Percentiles rank a stretch among this genome's conserved stretches.
These are phyloP conservation scores for Debaryomyces prosopidis DNA, from an alignment of 805 yeast genomes.

Conservation along the genomic window DNA sequence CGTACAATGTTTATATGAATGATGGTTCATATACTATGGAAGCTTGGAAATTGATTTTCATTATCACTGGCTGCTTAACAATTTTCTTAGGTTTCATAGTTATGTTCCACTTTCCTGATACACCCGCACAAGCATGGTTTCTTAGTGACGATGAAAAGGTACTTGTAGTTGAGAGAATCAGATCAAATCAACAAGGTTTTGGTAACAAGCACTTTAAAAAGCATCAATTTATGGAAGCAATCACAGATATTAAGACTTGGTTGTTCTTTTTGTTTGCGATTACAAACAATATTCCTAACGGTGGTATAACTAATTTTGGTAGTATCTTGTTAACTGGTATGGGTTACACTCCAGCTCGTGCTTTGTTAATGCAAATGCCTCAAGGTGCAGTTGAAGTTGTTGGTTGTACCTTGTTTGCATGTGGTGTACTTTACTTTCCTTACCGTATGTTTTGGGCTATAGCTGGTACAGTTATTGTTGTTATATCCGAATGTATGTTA, in stretches of 20 bases:
- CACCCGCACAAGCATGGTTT: constrained; percentile 39
- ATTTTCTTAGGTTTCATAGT: constrained; percentile 49
- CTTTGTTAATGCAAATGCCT: constrained; percentile 38
- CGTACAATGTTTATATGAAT: constrained; percentile 50
- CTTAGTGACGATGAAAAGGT: constrained; percentile 33
- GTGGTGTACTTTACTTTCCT: constrained; percentile 9
- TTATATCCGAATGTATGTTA: constrained; percentile 29
- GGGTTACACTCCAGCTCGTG: constrained; percentile 16
- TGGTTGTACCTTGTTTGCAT: constrained; percentile 18
- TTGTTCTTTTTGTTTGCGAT: constrained; percentile 27
- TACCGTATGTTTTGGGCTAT: constrained; percentile 29
- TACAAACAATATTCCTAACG: constrained; percentile 34
- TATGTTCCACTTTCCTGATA: constrained; percentile 43
- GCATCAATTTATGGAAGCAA: constrained; percentile 37
- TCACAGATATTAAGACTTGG: constrained; percentile 38
- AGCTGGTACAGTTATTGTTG: constrained; percentile 16
- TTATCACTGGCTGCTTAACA: constrained; percentile 62
- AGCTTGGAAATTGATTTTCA: constrained; percentile 62
- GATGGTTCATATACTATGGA: constrained; percentile 39
- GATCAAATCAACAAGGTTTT: constrained; percentile 41
- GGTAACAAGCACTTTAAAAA: constrained; percentile 39
- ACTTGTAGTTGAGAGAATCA: constrained; percentile 33
- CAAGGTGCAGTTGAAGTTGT: constrained; percentile 36
- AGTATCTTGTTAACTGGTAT: constrained; percentile 26
- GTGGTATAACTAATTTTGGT: constrained; percentile 38